phyloP scores from a whole-genome alignment of 208 protist genomes.

The Leishmania tarentolae region DNA sequence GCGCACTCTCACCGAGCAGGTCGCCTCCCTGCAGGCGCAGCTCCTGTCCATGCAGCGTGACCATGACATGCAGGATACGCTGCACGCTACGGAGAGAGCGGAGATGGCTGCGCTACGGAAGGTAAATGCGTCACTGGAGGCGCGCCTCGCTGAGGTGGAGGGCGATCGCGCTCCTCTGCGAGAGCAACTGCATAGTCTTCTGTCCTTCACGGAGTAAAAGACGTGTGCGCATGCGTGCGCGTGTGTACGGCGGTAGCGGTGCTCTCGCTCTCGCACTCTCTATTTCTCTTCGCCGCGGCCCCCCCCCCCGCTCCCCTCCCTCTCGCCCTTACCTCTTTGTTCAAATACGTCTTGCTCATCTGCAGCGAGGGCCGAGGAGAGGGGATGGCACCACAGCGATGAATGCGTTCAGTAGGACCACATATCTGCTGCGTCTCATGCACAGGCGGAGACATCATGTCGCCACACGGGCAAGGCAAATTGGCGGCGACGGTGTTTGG shows the following conservation, averaged over 20 bases:
- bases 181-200: slow-evolving; percentile 71
- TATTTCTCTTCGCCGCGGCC: background rate
- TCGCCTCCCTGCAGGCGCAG: slow-evolving; percentile 26
- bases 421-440: background rate
- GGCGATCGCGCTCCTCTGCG: slow-evolving; percentile 72
- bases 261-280: background rate
- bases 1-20: slow-evolving; percentile 11
- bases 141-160: slow-evolving; percentile 68
- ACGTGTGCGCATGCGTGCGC: background rate
- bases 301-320: background rate
- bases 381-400: background rate
- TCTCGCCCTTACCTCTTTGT: no score
- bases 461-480: background rate
- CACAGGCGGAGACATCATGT: background rate
- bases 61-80: slow-evolving; percentile 10
- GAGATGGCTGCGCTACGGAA: slow-evolving; percentile 62
- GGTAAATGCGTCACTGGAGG: slow-evolving; percentile 71
- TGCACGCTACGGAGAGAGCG: slow-evolving; percentile 37
- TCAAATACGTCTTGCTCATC: background rate
- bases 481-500: background rate
- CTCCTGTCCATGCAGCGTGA: slow-evolving; percentile 22
- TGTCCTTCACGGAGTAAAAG: slow-evolving; percentile 18
- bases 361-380: background rate
- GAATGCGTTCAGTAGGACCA: background rate
- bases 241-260: background rate